Conservation (phyloP, 345 rosid species). For the Fremontodendron californicum region DNA sequence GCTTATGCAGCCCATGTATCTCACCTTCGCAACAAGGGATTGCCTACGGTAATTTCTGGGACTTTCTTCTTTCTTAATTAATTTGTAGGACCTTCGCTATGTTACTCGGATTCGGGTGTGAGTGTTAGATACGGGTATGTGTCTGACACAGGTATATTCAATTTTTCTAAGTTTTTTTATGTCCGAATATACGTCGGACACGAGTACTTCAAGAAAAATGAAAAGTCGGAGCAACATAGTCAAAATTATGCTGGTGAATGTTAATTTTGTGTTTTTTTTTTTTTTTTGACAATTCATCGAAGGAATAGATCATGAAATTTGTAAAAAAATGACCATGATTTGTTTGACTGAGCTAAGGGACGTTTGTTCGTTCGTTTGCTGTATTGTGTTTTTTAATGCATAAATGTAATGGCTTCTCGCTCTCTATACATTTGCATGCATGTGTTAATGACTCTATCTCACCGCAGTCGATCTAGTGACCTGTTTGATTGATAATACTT, state of each 20-base stretch:
- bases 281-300: neutral
- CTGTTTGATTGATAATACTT: neutral
- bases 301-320: neutral
- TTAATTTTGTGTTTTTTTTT: neutral
- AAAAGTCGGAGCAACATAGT: too few species aligned
- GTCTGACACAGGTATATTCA: too few species aligned
- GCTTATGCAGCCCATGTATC: slow-evolving; percentile 74
- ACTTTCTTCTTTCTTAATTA: neutral
- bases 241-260: neutral
- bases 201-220: too few species aligned
- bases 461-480: neutral
- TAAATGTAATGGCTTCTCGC: neutral
- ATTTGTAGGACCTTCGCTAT: neutral
- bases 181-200: too few species aligned
- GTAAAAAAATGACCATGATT: neutral
- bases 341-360: neutral
- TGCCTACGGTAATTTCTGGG: slow-evolving; percentile 61
- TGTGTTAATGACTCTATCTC: neutral
- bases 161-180: too few species aligned
- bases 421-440: too few species aligned
- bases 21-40: slow-evolving; percentile 76
- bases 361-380: neutral
- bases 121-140: too few species aligned
- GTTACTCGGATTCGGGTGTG: too few species aligned
- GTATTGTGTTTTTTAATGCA: neutral